Evolutionary conservation across 768 basidiomycete genomes (phyloP).

Genomic region (Lentinula detonsa): DNA sequence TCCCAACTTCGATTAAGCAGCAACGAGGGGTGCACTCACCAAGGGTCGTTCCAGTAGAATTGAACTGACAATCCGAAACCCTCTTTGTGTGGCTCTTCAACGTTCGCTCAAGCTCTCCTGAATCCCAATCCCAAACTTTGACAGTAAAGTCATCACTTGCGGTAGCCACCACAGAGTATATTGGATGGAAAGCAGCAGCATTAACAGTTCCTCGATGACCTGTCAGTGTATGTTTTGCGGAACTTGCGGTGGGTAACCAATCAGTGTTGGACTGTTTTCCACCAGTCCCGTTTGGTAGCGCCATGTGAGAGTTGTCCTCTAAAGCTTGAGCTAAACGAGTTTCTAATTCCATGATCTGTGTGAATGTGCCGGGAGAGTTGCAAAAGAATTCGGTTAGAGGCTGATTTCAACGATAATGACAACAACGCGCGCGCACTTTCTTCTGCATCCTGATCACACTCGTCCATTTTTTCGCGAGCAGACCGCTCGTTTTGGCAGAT

Average conservation of each 20-base stretch:
- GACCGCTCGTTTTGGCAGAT: constrained; percentile 27
- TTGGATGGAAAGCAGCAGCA: constrained; percentile 60
- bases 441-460: constrained; percentile 78
- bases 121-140: constrained; percentile 80
- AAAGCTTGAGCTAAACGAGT: constrained; percentile 41
- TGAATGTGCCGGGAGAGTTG: too few relatives aligned
- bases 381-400: neutral
- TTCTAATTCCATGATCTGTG: constrained; percentile 59
- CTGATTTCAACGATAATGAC: neutral
- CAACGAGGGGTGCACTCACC: constrained; percentile 30
- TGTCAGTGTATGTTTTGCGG: constrained; percentile 35
- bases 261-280: constrained; percentile 32
- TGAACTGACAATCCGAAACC: constrained; percentile 65
- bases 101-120: constrained; percentile 69
- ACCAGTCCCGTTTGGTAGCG: constrained; percentile 20
- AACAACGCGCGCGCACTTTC: constrained; percentile 41
- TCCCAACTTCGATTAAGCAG: neutral
- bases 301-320: constrained; percentile 36
- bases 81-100: constrained; percentile 70
- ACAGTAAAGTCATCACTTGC: constrained; percentile 65
- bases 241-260: constrained; percentile 50
- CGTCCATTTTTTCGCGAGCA: constrained; percentile 83
- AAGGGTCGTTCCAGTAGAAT: constrained; percentile 57
- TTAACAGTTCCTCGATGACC: constrained; percentile 57
- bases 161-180: constrained; percentile 60